Percentiles rank a stretch among this genome's conserved stretches.
Evolutionary conservation across 139 green algal species (phyloP).

Genomic region (Tetradesmus obliquus): DNA sequence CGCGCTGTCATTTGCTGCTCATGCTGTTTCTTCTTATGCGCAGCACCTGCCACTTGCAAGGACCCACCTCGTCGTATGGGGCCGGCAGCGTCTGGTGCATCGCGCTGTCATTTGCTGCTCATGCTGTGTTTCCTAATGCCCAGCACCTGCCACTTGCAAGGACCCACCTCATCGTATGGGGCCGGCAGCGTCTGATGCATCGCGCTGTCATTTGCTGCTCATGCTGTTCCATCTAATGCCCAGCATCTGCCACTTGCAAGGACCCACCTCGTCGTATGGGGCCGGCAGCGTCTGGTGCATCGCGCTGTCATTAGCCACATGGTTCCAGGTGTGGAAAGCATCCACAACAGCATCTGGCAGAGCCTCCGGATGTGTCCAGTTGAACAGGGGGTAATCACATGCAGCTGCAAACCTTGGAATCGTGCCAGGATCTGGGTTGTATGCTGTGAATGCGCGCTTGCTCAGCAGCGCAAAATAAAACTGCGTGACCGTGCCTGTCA

Average conservation of each 20-base stretch:
- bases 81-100: background rate
- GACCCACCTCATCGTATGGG: background rate
- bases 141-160: too few species aligned
- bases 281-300: background rate
- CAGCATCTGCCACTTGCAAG: too few species aligned
- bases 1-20: too few species aligned
- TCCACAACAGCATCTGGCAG: background rate
- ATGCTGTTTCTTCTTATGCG: too few species aligned
- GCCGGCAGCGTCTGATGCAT: too few species aligned
- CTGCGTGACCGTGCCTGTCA: slow-evolving; percentile 16
- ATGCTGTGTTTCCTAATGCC: too few species aligned
- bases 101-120: background rate
- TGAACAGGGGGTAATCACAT: slow-evolving; percentile 9
- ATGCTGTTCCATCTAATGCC: too few species aligned
- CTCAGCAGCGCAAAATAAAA: slow-evolving; percentile 22
- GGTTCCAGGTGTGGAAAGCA: background rate
- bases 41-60: too few species aligned
- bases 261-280: background rate
- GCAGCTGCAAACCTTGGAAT: slow-evolving; percentile 23
- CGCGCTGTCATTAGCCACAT: background rate
- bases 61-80: background rate
- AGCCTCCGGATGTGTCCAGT: background rate
- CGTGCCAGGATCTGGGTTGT: background rate
- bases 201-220: too few species aligned
- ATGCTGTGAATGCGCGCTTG: background rate